Conservation (phyloP, 352 stramenopile species). For the Phytophthora aleatoria region DNA sequence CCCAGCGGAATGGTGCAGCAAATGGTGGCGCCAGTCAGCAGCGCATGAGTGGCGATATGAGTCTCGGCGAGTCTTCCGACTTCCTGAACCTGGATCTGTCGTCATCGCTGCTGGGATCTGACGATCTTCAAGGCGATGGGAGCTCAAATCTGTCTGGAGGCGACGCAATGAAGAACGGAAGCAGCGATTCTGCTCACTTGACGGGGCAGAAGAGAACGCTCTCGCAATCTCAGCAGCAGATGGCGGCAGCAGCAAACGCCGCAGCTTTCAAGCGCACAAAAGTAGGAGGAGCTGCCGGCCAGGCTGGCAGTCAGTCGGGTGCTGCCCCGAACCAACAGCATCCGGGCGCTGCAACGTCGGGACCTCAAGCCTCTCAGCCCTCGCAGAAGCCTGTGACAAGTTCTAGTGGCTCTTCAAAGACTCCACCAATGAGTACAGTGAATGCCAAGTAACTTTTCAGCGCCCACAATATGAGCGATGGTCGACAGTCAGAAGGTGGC, state of each 20-base stretch:
- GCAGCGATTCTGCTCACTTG: conserved; percentile 31
- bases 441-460: conserved; percentile 80
- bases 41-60: conserved; percentile 64
- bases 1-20: conserved; percentile 31
- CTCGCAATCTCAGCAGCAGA: conserved; percentile 82
- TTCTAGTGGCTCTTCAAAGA: conserved; percentile 78
- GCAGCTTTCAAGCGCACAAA: conserved; percentile 87
- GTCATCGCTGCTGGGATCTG: conserved; percentile 63
- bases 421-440: conserved; percentile 86
- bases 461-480: conserved; percentile 35
- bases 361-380: conserved; percentile 54
- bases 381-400: conserved; percentile 75
- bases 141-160: conserved; percentile 42
- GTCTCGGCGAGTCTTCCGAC: conserved; percentile 69
- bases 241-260: conserved; percentile 79
- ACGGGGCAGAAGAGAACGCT: conserved; percentile 70
- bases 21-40: conserved; percentile 41
- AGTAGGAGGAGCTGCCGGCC: conserved; percentile 43
- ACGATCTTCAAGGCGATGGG: conserved; percentile 59
- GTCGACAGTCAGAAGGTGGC: conserved; percentile 29
- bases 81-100: conserved; percentile 86
- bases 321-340: conserved; percentile 34
- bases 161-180: conserved; percentile 43
- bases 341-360: conserved; percentile 38
- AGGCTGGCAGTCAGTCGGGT: conserved; percentile 27